A percentile compares a stretch with the other conserved stretches of the same genome.
phyloP scores from a whole-genome alignment of 2,329 filamentous ascomycete genomes.

The Aspergillus fumigatiaffinis region DNA sequence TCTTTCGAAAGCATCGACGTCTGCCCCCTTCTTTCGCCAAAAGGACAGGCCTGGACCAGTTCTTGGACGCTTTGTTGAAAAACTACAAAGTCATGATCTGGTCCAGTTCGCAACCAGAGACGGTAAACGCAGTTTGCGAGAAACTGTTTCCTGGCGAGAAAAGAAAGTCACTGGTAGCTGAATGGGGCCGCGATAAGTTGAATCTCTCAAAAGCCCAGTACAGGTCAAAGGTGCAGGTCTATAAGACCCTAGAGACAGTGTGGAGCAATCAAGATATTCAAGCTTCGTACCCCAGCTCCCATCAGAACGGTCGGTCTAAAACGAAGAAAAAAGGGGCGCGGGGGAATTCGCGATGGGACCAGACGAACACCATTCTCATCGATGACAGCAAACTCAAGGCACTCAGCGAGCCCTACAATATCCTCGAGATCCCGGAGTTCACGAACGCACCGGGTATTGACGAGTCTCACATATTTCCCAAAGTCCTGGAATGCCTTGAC shows the following conservation, averaged over 20 bases:
- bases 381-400: constrained; percentile 84
- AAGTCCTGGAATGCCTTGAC: constrained; percentile 53
- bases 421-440: constrained; percentile 79
- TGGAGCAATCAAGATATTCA: constrained; percentile 57
- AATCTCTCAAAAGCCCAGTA: constrained; percentile 64
- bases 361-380: constrained; percentile 82
- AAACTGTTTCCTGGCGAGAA: constrained; percentile 57
- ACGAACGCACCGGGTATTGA: constrained; percentile 38
- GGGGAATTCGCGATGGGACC: constrained; percentile 62
- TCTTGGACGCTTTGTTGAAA: constrained; percentile 69
- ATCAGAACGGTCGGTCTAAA: background rate
- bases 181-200: constrained; percentile 77
- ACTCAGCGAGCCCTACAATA: constrained; percentile 75
- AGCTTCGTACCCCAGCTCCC: constrained; percentile 35
- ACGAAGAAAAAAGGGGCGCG: constrained; percentile 12
- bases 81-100: constrained; percentile 82
- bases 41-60: constrained; percentile 64
- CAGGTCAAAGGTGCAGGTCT: constrained; percentile 70
- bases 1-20: constrained; percentile 61
- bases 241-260: constrained; percentile 73
- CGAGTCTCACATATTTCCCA: constrained; percentile 44
- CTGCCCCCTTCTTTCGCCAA: constrained; percentile 54
- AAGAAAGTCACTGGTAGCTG: constrained; percentile 56
- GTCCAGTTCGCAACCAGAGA: constrained; percentile 76
- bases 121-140: constrained; percentile 60